Percentiles rank a stretch among this genome's conserved stretches.
Evolutionary conservation across 768 basidiomycete genomes (phyloP).

Genomic region (Mycena vulgaris): DNA sequence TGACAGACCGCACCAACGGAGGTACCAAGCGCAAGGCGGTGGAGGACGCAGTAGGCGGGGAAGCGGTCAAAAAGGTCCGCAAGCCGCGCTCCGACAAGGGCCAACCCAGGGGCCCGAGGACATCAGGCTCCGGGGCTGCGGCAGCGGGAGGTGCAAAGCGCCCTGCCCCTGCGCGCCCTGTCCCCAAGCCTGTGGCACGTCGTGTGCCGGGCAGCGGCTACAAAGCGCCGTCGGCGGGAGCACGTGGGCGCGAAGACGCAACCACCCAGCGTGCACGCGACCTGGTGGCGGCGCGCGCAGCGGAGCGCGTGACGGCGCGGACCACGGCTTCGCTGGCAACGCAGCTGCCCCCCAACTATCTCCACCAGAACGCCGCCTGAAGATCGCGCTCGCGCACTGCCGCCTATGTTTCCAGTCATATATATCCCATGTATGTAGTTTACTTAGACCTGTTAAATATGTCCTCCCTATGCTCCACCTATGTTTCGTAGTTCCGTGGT

Average conservation of each 20-base stretch:
- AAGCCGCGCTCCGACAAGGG: background rate
- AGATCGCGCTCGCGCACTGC: background rate
- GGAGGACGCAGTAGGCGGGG: background rate
- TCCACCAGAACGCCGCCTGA: too few relatives aligned
- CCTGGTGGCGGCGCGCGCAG: background rate
- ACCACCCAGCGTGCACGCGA: background rate
- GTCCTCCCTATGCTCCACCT: too few relatives aligned
- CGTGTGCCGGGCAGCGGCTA: background rate
- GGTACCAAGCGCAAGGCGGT: background rate
- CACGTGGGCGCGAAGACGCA: background rate
- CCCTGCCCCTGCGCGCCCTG: too few relatives aligned
- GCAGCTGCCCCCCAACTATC: background rate
- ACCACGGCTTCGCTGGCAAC: background rate
- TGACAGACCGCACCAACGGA: background rate
- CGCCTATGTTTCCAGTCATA: background rate
- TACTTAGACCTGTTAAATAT: background rate
- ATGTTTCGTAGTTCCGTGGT: too few relatives aligned
- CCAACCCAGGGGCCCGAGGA: background rate
- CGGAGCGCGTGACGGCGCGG: background rate
- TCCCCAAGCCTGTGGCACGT: background rate
- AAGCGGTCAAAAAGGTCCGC: background rate
- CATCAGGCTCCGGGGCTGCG: background rate
- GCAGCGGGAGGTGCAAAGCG: too few relatives aligned
- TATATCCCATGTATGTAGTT: background rate
- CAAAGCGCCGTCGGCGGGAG: background rate